These are phyloP conservation scores for Lojkania enalia DNA, from an alignment of 2,329 filamentous ascomycete genomes.

Conservation along the genomic window DNA sequence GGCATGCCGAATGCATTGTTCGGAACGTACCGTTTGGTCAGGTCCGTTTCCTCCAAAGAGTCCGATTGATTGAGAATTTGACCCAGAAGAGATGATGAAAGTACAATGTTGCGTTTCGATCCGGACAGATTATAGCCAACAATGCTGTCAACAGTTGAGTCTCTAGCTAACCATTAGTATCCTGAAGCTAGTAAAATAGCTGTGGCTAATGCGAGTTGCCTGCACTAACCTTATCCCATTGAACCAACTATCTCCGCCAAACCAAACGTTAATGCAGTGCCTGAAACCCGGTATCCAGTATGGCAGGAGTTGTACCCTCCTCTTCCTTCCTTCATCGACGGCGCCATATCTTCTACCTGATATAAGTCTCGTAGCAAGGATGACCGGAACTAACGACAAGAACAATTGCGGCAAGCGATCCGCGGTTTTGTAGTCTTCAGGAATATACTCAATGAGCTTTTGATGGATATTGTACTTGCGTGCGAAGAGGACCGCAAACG, in stretches of 20 bases:
- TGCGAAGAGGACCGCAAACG: slow-evolving; percentile 29
- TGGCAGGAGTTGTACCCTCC: slow-evolving; percentile 53
- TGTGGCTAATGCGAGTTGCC: slow-evolving; percentile 11
- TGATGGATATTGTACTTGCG: slow-evolving; percentile 29
- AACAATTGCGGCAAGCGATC: slow-evolving; percentile 37
- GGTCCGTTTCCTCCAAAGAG: slow-evolving; percentile 24
- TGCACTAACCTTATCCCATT: slow-evolving; percentile 45
- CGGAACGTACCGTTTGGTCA: slow-evolving; percentile 25
- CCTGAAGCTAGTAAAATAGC: neutral
- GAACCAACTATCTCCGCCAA: slow-evolving; percentile 51
- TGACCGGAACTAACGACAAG: slow-evolving; percentile 28
- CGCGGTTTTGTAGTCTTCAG: slow-evolving; percentile 28
- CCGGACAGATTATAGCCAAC: slow-evolving; percentile 56
- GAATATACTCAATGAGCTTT: slow-evolving; percentile 20
- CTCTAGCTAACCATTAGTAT: slow-evolving; percentile 22
- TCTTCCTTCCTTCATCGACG: slow-evolving; percentile 34
- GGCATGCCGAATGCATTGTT: slow-evolving; percentile 37
- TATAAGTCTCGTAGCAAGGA: slow-evolving; percentile 36
- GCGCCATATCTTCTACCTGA: slow-evolving; percentile 22
- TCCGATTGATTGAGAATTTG: slow-evolving; percentile 27
- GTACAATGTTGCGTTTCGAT: slow-evolving; percentile 54
- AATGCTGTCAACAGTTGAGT: slow-evolving; percentile 46
- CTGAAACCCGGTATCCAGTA: slow-evolving; percentile 65
- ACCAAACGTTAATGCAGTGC: slow-evolving; percentile 56
- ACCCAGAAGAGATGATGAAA: slow-evolving; percentile 52